These are phyloP conservation scores for Ramalina intermedia DNA, from an alignment of 495 filamentous ascomycete genomes.

Conservation along the genomic window DNA sequence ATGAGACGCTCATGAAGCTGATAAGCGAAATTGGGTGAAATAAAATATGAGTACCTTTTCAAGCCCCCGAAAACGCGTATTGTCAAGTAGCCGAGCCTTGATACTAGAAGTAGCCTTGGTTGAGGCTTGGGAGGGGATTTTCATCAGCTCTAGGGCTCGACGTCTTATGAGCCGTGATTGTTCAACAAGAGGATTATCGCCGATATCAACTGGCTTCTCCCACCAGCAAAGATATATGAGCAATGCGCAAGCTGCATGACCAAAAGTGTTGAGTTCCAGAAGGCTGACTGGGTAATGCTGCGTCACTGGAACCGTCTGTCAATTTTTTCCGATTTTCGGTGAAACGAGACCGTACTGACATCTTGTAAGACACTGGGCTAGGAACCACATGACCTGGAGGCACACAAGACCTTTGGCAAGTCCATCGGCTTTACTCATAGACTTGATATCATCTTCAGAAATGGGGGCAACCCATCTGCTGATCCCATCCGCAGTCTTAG, in stretches of 20 bases:
- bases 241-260: slow-evolving; percentile 2
- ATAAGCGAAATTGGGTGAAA: not conserved
- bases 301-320: not conserved
- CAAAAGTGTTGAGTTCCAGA: slow-evolving; percentile 7
- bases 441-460: slow-evolving; percentile 1
- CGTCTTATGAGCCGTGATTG: no score
- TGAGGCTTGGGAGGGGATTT: no score
- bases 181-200: not conserved
- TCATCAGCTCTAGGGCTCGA: no score
- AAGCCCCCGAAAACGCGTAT: no score
- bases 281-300: slow-evolving; percentile 6
- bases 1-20: no score
- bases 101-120: no score
- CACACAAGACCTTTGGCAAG: slow-evolving; percentile 4
- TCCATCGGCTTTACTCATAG: slow-evolving; percentile 5
- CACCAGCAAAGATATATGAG: slow-evolving; percentile 5
- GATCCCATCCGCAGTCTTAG: no score
- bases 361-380: slow-evolving; percentile 1
- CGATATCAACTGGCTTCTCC: slow-evolving; percentile 5
- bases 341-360: not conserved
- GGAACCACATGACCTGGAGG: slow-evolving; percentile 2
- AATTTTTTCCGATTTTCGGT: no score
- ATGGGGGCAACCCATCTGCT: not conserved
- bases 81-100: no score
- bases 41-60: no score